Evolutionary conservation across 768 basidiomycete genomes (phyloP).

Genomic region (Clitopilus hobsonii): DNA sequence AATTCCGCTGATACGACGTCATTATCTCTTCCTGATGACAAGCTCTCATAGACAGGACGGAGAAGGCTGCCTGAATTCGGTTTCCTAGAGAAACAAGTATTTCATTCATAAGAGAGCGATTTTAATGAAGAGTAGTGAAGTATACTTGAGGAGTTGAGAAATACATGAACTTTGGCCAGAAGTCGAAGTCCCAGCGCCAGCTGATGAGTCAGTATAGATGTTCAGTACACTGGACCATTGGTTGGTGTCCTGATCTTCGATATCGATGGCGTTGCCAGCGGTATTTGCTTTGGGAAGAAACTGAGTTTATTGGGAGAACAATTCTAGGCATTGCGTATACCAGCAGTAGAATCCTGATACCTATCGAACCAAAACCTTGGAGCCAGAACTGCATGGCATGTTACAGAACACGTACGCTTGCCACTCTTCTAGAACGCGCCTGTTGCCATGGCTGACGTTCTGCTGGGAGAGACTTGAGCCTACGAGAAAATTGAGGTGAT

Average conservation of each 20-base stretch:
- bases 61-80: slow-evolving; percentile 21
- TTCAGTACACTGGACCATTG: neutral
- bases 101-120: neutral
- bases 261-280: neutral
- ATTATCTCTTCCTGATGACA: slow-evolving; percentile 47
- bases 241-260: neutral
- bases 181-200: neutral
- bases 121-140: neutral
- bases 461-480: slow-evolving; percentile 17
- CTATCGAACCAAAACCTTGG: neutral
- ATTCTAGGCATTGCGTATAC: neutral
- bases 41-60: slow-evolving; percentile 26
- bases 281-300: neutral
- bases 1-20: slow-evolving; percentile 78
- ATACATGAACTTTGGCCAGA: neutral
- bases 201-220: slow-evolving; percentile 1
- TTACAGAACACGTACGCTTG: slow-evolving; percentile 18
- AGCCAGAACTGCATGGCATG: neutral
- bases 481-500: slow-evolving; percentile 26
- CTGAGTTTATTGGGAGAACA: neutral
- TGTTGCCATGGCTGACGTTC: slow-evolving; percentile 14
- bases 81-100: slow-evolving; percentile 17
- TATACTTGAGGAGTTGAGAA: neutral
- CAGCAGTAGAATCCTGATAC: neutral
- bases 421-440: slow-evolving; percentile 23